Conservation (phyloP, 192 early-diverging fungal species). For the Dissophora globulifera region DNA sequence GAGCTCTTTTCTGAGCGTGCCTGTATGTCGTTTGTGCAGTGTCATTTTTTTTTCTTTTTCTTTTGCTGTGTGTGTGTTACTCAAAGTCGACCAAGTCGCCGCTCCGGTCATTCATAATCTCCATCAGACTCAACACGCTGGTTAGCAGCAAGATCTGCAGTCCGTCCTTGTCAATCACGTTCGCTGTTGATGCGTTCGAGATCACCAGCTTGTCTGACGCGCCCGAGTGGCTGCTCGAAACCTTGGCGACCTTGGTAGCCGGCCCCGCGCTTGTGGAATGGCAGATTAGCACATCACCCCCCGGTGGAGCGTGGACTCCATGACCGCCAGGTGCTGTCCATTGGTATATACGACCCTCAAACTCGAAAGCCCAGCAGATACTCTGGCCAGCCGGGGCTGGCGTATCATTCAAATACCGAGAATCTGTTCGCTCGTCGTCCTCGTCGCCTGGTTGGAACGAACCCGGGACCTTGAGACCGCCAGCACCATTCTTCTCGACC, state of each 20-base stretch:
- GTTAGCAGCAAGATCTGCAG: constrained; percentile 45
- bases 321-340: constrained; percentile 39
- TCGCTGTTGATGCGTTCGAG: constrained; percentile 27
- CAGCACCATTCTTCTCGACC: constrained; percentile 28
- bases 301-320: constrained; percentile 28
- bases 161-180: constrained; percentile 48
- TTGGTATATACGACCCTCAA: constrained; percentile 50
- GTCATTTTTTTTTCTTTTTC: constrained; percentile 9
- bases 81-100: constrained; percentile 51
- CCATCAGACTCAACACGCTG: constrained; percentile 47
- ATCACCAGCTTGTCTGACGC: constrained; percentile 39
- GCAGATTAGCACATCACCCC: constrained; percentile 44
- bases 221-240: constrained; percentile 39
- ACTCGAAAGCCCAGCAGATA: constrained; percentile 48
- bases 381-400: neutral
- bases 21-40: no score
- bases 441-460: constrained; percentile 25
- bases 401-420: neutral
- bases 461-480: neutral
- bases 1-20: no score
- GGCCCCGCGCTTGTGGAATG: constrained; percentile 28
- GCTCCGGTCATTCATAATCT: constrained; percentile 50
- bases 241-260: constrained; percentile 27
- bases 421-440: constrained; percentile 22
- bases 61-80: constrained; percentile 20